Percentiles rank a stretch among this genome's conserved stretches.
Evolutionary conservation across 1,284 basidiomycete species (phyloP).

Genomic region (Naganishia cerealis): DNA sequence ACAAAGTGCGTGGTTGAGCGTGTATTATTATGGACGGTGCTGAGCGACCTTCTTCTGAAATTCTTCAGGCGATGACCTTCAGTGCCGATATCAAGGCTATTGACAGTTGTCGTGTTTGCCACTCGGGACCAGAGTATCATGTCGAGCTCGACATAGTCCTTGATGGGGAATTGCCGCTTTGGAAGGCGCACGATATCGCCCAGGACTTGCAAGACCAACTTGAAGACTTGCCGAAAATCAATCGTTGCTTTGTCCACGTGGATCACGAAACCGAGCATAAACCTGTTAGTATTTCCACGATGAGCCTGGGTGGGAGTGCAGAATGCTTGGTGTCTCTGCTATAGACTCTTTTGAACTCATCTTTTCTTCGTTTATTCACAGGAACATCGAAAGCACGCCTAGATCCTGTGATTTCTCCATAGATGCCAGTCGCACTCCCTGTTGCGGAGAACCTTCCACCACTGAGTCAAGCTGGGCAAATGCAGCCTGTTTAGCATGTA

Average conservation of each 20-base stretch:
- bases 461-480: too few relatives aligned
- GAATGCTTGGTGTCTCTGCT: background rate
- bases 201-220: slow-evolving; percentile 63
- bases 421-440: too few relatives aligned
- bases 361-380: background rate
- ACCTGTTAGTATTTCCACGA: slow-evolving; percentile 44
- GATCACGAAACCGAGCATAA: slow-evolving; percentile 84
- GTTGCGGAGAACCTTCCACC: too few relatives aligned
- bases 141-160: slow-evolving; percentile 96
- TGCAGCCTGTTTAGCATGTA: too few relatives aligned
- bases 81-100: slow-evolving; percentile 79
- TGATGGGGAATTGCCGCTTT: slow-evolving; percentile 80
- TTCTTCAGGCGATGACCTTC: slow-evolving; percentile 68
- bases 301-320: background rate
- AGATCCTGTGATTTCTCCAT: background rate
- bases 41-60: background rate
- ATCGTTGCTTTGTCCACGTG: slow-evolving; percentile 87
- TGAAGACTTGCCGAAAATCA: slow-evolving; percentile 85
- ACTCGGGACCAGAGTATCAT: slow-evolving; percentile 73
- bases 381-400: slow-evolving; percentile 30
- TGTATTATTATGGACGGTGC: too few relatives aligned
- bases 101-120: slow-evolving; percentile 85
- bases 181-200: slow-evolving; percentile 87
- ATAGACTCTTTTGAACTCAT: background rate
- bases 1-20: slow-evolving; percentile 62